These are phyloP conservation scores for Leishmania amazonensis DNA, from an alignment of 208 protist genomes.

Conservation along the genomic window DNA sequence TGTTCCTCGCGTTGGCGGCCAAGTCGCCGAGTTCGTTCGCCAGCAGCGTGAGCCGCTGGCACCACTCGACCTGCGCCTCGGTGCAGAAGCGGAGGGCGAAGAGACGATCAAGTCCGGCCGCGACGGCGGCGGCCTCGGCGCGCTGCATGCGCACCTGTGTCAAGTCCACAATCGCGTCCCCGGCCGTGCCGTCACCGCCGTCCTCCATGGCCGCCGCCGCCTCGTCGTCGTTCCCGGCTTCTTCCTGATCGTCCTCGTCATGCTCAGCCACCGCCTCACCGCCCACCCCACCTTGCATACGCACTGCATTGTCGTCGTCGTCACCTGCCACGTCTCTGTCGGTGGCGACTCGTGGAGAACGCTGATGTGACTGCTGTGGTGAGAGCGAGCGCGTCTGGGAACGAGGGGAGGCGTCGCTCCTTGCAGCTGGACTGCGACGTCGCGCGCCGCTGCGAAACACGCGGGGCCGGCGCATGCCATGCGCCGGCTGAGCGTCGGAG, in stretches of 20 bases:
- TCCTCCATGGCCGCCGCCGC: constrained; percentile 28
- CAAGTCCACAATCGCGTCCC: constrained; percentile 19
- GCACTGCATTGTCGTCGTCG: background rate
- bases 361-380: background rate
- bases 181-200: constrained; percentile 26
- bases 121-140: constrained; percentile 62
- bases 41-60: constrained; percentile 66
- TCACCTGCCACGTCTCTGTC: background rate
- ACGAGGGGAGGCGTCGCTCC: background rate
- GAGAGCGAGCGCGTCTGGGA: background rate
- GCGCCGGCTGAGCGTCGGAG: constrained; percentile 1
- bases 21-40: constrained; percentile 59
- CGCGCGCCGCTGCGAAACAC: constrained; percentile 12
- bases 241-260: constrained; percentile 11
- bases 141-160: constrained; percentile 56
- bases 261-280: constrained; percentile 4
- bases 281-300: background rate
- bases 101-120: constrained; percentile 66
- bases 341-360: background rate
- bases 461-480: constrained; percentile 1
- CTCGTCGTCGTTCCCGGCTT: constrained; percentile 12
- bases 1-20: constrained; percentile 54
- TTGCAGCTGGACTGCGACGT: background rate
- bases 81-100: constrained; percentile 74
- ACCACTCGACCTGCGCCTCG: constrained; percentile 85